phyloP scores from a whole-genome alignment of 768 basidiomycete species.

The Filobasidium wieringae region DNA sequence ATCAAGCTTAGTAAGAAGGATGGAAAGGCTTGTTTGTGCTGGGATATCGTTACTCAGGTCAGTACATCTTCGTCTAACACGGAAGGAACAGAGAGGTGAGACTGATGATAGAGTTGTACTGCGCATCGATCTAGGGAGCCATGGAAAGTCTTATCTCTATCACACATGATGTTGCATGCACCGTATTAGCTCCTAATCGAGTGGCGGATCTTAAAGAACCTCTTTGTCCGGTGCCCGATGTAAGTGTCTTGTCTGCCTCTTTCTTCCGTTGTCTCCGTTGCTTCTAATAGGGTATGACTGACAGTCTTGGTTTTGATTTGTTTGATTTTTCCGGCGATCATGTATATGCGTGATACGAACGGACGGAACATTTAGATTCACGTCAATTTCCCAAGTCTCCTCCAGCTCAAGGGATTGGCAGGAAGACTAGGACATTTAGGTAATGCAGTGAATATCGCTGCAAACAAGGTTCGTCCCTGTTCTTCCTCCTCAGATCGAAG shows the following conservation, averaged over 20 bases:
- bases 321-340: too few relatives aligned
- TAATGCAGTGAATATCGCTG: conserved; percentile 28
- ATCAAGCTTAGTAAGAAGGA: conserved; percentile 34
- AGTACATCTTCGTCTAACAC: neutral
- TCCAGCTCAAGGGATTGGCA: conserved; percentile 30
- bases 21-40: conserved; percentile 30
- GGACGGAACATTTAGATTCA: conserved; percentile 30
- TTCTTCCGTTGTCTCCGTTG: neutral
- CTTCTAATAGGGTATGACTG: neutral
- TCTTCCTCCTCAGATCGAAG: neutral
- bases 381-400: conserved; percentile 28
- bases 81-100: too few relatives aligned
- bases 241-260: conserved; percentile 13
- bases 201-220: conserved; percentile 34
- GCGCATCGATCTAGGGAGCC: neutral
- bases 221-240: conserved; percentile 37
- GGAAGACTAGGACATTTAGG: conserved; percentile 27
- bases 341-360: too few relatives aligned
- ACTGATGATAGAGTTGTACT: neutral
- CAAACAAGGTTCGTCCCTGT: conserved; percentile 27
- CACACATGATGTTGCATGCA: conserved; percentile 32
- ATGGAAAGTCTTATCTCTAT: neutral
- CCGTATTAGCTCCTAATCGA: conserved; percentile 25
- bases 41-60: conserved; percentile 31
- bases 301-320: neutral